Evolutionary conservation across 768 basidiomycete species (phyloP), one percentile per base, ranked within the genome.

Genomic region (Boletus rubroflammeus): DNA sequence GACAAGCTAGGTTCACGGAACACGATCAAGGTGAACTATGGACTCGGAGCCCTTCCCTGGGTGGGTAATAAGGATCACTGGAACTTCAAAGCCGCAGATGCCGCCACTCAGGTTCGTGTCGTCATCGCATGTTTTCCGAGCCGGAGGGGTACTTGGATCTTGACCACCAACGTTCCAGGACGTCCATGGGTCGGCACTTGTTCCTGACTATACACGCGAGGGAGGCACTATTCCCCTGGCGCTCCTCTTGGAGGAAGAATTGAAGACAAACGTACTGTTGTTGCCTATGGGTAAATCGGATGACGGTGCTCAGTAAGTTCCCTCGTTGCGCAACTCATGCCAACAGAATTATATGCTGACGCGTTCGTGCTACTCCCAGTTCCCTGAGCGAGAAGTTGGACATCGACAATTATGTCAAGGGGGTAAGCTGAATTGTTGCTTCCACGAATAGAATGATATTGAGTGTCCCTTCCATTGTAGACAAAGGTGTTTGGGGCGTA

Each of bases 351-450:
- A 32, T 31, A 14, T 13, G 14, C 49, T 51, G 29, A 56, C 7
- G 1, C 15, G 11, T 23, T 28, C 21, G 35, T 28, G 21, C 25
- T 19, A 46, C 29, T 15, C 26, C 23, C 23, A 89, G 88, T 70
- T 90, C 88, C 26, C 90, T 88, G n/a, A 93, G 93, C 67, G 93
- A 96, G 79, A 97, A 96, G 71, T 77, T 97, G 45, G 93, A 97
- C 72, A 80, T 73, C 48, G 83, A 81, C 36, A 96, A 98, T 74
- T 96, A 86, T 70, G 84, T 92, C 60, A 73, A 86, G 67, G 88
- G 85, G 62, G 90, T 85, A 69, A 65, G 85, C 66, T 14, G 45
- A 7, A 14, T 40, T 11, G 25, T 47, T 11, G 11, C n/a, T 6
- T 51, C n/a, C n/a, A 25, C 3, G 13, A 9, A 25, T 6, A 7